Conservation (phyloP, 805 yeast genomes). For the Myxozyma sirexii region DNA sequence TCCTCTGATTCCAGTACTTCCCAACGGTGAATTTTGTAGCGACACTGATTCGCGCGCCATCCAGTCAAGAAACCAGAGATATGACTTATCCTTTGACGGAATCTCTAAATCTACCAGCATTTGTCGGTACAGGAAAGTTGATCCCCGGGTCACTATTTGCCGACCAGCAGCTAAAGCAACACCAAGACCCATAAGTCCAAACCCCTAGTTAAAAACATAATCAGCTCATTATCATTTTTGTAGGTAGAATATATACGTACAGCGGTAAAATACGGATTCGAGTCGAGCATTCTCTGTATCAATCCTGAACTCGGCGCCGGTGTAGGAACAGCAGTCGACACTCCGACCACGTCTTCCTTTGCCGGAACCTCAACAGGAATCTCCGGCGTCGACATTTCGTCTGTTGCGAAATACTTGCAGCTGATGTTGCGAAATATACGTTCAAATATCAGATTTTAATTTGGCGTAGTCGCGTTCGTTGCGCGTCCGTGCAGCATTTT, state of each 20-base stretch:
- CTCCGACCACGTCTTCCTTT: not conserved
- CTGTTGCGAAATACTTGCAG: not conserved
- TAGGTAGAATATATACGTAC: slow-evolving; percentile 9
- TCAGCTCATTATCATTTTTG: too few relatives aligned
- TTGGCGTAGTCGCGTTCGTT: slow-evolving; percentile 3
- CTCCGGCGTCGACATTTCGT: not conserved
- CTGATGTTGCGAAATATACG: not conserved
- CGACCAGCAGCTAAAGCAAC: slow-evolving; percentile 80
- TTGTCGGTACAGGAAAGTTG: slow-evolving; percentile 75
- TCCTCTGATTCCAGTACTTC: not conserved
- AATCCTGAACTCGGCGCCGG: not conserved
- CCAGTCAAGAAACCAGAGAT: slow-evolving; percentile 95
- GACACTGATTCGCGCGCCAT: slow-evolving; percentile 51
- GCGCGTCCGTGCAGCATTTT: slow-evolving; percentile 8
- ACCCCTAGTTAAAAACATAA: slow-evolving; percentile 56
- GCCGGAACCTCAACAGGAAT: not conserved
- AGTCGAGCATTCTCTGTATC: slow-evolving; percentile 39
- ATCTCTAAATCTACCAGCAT: slow-evolving; percentile 90
- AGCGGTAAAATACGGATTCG: slow-evolving; percentile 96
- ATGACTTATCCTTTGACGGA: slow-evolving; percentile 89
- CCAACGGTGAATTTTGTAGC: not conserved
- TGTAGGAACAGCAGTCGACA: not conserved
- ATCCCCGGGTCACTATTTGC: slow-evolving; percentile 62
- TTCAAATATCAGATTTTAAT: not conserved
- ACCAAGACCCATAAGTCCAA: slow-evolving; percentile 95